Base-by-base conservation (phyloP, 1,139 yeast species). In the Protomyces inouyei region DNA sequence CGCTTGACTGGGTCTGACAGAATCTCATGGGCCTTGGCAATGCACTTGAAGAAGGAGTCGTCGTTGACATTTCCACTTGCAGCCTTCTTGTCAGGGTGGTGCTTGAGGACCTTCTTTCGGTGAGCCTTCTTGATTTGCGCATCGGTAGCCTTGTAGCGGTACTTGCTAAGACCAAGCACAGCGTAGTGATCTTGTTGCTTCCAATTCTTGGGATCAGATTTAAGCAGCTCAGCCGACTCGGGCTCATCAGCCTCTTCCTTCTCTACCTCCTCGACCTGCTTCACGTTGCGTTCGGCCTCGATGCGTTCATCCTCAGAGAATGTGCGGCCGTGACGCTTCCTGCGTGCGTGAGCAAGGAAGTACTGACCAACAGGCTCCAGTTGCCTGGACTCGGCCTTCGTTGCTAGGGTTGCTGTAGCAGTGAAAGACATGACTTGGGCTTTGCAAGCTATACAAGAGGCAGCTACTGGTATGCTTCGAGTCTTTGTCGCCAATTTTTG, bases 151-250 rank as follows among this genome's bases (percentile, higher is more conserved):
- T 79, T 85, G 85, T 83, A 87, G 82, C 98, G 86, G 77, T 88
- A 85, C 76, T 91, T 88, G 69, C 96, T 86, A 73, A 93, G 80
- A 68, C 98, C 98, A 77, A 93, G 84, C 63, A 95, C 98, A 65
- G 96, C 96, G 75, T 93, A 93, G 77, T 93, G 88, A 78, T 93
- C 97, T 71, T 95, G 96, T 63, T 87, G 60, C 70, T 68, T 93
- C 98, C 98, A 93, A 76, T 93, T 97, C 83, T 96, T 88, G 73
- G 98, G 97, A 75, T 93, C 98, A 73, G 88, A 95, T 52, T 82
- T 80, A 72, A 92, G 83, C 78, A 93, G 82, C 61, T 83, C 86
- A 59, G 80, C 83, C 69, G 80, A 83, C 68, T 88, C 92, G 69
- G 86, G 92, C 70, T 84, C 86, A 75, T 89, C 96, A 71, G 87